Evolutionary conservation across 192 early-diverging fungal species (phyloP), one percentile per base, ranked within the genome.

Genomic region (Neocallimastix lanati): DNA sequence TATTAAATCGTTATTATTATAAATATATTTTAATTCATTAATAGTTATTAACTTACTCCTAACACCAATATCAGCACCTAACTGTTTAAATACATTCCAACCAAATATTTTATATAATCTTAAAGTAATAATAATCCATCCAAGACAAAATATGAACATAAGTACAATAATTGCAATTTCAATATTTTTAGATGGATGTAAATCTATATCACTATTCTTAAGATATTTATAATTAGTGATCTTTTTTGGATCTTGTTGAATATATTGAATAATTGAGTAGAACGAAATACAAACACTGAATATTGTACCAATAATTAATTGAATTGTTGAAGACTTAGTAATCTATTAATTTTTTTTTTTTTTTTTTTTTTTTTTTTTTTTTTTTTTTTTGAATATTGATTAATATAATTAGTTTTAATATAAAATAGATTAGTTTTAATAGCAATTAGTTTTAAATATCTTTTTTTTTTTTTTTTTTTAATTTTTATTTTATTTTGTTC

Each of bases 71-170:
- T 90, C 88, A 6, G 88, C 88, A 21, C 88, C 88, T 28, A 90
- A 81, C 58, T 88, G 83, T 82, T 90, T 90, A 81, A 86, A 90
- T 14, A 87, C 83, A 27, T 79, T 84, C 88, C 88, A 90, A 28
- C 88, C 88, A 86, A 88, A 90, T 12, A 88, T 81, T 18, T 82
- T 79, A 81, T 88, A 86, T 58, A 90, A 83, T 50, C 84, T 86
- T 37, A 78, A 83, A 9, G 82, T 27, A 28, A 88, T 78, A 77
- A 84, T 82, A 35, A 82, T 4, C 87, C 88, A 88, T 4, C 83
- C 86, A 29, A 79, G 29, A 83, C 86, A 88, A 13, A 90, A 14
- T 4, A 81, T 33, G 58, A 84, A 78, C 12, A 82, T 77, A 28
- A 84, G 58, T 50, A 85, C 82, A 28, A 86, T 77, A 28, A 81